phyloP scores from a whole-genome alignment of 2,329 filamentous ascomycete species.

The Ophiocordyceps polyrhachis-furcata region DNA sequence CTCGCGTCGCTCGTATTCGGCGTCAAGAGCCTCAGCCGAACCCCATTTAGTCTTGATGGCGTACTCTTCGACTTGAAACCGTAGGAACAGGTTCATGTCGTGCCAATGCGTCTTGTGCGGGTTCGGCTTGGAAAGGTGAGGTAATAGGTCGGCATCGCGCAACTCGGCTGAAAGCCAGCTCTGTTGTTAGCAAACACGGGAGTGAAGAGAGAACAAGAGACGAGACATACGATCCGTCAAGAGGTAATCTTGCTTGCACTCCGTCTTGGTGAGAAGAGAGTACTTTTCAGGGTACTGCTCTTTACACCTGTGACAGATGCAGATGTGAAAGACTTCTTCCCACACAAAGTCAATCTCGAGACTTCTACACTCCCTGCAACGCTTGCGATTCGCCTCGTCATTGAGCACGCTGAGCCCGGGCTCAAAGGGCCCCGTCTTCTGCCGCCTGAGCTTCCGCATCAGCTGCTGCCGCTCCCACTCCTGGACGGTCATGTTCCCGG shows the following conservation, averaged over 20 bases:
- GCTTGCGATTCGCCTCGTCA: conserved; percentile 45
- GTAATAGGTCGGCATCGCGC: conserved; percentile 70
- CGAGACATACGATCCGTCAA: conserved; percentile 61
- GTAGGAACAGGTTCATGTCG: conserved; percentile 95
- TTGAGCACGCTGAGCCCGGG: conserved; percentile 64
- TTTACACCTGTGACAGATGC: conserved; percentile 70
- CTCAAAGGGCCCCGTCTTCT: conserved; percentile 70
- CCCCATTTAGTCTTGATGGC: conserved; percentile 87
- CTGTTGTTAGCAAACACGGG: background rate
- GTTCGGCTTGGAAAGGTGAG: conserved; percentile 76
- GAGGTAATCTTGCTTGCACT: conserved; percentile 87
- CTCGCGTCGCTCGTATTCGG: conserved; percentile 67
- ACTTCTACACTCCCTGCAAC: conserved; percentile 65
- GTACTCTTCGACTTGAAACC: conserved; percentile 87
- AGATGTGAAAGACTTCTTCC: conserved; percentile 63
- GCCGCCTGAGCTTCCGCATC: conserved; percentile 49
- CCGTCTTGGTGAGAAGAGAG: conserved; percentile 87
- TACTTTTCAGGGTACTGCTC: conserved; percentile 85
- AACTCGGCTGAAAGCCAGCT: conserved; percentile 46
- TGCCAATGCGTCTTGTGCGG: conserved; percentile 94
- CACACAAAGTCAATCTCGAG: conserved; percentile 90
- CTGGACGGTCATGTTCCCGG: conserved; percentile 69
- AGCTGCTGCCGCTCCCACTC: conserved; percentile 83
- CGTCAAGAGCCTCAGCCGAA: conserved; percentile 65
- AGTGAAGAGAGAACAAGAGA: background rate